A percentile compares a stretch with the other conserved stretches of the same genome.
Conservation (phyloP, 2,329 filamentous ascomycete genomes). For the Alternaria infectoria region DNA sequence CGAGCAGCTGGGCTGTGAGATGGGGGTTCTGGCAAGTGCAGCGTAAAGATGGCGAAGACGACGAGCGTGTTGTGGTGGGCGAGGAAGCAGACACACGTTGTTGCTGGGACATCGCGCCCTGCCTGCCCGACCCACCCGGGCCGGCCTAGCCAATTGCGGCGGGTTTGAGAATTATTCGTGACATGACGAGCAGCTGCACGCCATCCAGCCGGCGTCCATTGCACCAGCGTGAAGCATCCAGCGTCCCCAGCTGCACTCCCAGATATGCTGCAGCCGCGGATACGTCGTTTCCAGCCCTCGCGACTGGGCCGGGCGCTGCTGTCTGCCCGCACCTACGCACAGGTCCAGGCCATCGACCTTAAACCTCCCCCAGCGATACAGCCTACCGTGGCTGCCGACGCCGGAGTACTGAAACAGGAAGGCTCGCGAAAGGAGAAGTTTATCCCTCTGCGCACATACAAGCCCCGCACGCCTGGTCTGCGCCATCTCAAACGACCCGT, state of each 20-base stretch:
- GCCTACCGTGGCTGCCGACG: conserved; percentile 42
- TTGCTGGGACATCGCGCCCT: conserved; percentile 21
- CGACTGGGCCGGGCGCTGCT: conserved; percentile 57
- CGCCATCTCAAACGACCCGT: conserved; percentile 90
- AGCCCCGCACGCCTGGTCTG: conserved; percentile 88
- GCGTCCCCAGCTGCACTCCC: conserved; percentile 14
- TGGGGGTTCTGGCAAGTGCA: conserved; percentile 16
- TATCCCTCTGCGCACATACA: conserved; percentile 78
- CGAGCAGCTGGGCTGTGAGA: background rate
- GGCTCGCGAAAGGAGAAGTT: conserved; percentile 42
- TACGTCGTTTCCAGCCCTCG: conserved; percentile 62
- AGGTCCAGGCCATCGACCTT: conserved; percentile 47
- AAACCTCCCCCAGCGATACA: conserved; percentile 39
- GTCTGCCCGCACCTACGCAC: conserved; percentile 60
- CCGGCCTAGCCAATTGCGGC: conserved; percentile 34
- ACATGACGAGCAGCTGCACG: conserved; percentile 27
- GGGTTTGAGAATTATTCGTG: conserved; percentile 40
- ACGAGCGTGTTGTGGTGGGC: conserved; percentile 24
- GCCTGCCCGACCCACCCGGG: conserved; percentile 17
- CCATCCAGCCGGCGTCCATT: conserved; percentile 27
- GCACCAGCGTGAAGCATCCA: conserved; percentile 18
- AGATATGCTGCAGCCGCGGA: conserved; percentile 70
- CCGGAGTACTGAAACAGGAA: conserved; percentile 26
- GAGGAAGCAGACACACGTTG: conserved; percentile 19
- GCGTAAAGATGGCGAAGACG: conserved; percentile 10